Conservation (phyloP, 2,329 filamentous ascomycete species). For the Colletotrichum cereale region DNA sequence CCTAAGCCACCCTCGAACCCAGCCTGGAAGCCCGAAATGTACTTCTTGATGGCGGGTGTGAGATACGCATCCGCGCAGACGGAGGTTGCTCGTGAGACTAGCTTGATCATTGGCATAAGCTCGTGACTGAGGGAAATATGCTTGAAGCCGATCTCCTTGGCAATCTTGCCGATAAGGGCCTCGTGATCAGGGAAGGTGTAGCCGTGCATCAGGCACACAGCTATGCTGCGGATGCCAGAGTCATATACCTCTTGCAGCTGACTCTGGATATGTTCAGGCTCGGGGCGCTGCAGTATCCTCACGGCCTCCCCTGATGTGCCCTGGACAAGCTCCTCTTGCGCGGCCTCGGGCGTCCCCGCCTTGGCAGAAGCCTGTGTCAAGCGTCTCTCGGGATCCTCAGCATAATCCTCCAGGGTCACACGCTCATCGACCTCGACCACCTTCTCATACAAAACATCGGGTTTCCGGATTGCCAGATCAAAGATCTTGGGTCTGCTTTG, state of each 20-base stretch:
- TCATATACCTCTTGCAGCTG: constrained; percentile 74
- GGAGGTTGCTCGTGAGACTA: constrained; percentile 80
- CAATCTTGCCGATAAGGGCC: constrained; percentile 79
- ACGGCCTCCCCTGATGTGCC: constrained; percentile 78
- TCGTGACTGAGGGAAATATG: constrained; percentile 86
- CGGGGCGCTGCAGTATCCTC: constrained; percentile 71
- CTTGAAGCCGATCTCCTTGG: constrained; percentile 82
- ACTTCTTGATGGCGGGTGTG: constrained; percentile 83
- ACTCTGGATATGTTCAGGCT: constrained; percentile 60
- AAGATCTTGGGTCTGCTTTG: constrained; percentile 92
- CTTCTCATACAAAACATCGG: constrained; percentile 85
- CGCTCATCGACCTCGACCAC: constrained; percentile 93
- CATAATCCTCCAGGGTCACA: constrained; percentile 92
- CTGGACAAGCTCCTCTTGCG: constrained; percentile 70
- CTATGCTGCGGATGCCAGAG: constrained; percentile 81
- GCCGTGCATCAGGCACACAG: constrained; percentile 91
- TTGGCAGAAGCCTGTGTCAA: constrained; percentile 66
- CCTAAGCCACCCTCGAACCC: constrained; percentile 87
- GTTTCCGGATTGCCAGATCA: constrained; percentile 87
- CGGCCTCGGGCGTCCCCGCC: constrained; percentile 60
- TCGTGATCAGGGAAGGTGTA: constrained; percentile 94
- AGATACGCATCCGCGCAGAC: constrained; percentile 86
- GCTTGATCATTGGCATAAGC: constrained; percentile 87
- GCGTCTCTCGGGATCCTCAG: constrained; percentile 81
- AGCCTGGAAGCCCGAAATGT: constrained; percentile 78